These are phyloP conservation scores for Hippophae tibetana DNA, from an alignment of 306 rosid genomes.

Conservation along the genomic window DNA sequence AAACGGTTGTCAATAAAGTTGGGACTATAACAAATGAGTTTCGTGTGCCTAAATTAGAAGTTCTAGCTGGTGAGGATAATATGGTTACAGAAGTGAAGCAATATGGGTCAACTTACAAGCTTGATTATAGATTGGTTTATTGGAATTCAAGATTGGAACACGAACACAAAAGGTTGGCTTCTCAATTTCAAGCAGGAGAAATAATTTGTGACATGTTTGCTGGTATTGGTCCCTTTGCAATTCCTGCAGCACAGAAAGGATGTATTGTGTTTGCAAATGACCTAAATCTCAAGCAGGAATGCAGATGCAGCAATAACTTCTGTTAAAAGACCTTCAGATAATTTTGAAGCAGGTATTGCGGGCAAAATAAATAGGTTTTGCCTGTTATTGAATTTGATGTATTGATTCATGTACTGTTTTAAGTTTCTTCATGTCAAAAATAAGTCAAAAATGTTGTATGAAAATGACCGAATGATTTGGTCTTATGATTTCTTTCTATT, in stretches of 20 bases:
- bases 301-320: constrained; percentile 39
- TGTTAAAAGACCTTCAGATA: constrained; percentile 58
- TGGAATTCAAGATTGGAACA: constrained; percentile 98
- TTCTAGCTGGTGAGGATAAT: constrained; percentile 66
- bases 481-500: too few relatives aligned
- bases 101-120: constrained; percentile 79
- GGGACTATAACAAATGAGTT: constrained; percentile 80
- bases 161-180: constrained; percentile 81
- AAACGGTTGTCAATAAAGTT: constrained; percentile 83
- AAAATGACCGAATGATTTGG: too few relatives aligned
- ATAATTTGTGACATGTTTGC: constrained; percentile 86
- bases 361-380: constrained; percentile 9
- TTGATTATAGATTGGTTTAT: constrained; percentile 84
- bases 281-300: constrained; percentile 44
- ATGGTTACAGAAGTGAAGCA: constrained; percentile 94
- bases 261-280: constrained; percentile 89
- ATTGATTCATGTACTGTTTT: constrained; percentile 8
- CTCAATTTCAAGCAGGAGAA: constrained; percentile 72
- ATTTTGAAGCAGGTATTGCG: constrained; percentile 50
- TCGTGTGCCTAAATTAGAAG: constrained; percentile 85
- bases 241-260: constrained; percentile 94
- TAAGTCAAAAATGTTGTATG: too few relatives aligned
- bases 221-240: constrained; percentile 93
- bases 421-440: constrained; percentile 5
- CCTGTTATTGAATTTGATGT: constrained; percentile 15